Evolutionary conservation across 805 yeast species (phyloP).

Genomic region (Wilhelminamyces savonicus): DNA sequence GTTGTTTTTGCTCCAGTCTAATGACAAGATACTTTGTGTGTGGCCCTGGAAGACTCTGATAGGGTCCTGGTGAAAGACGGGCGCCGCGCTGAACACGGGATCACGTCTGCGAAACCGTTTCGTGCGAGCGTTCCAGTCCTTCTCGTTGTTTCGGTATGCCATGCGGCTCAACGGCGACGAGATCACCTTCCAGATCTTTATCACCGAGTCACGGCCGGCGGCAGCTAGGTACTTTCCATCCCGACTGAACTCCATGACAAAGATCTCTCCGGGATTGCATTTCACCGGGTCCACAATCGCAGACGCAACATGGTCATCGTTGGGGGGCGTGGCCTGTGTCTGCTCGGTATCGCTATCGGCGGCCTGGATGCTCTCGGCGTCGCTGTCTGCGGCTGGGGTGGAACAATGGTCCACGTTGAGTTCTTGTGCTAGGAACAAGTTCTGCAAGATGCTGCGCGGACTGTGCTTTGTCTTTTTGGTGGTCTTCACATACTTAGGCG

Average conservation of each 20-base stretch:
- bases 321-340: conserved; percentile 22
- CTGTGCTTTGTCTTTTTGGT: conserved; percentile 41
- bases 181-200: conserved; percentile 76
- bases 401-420: too few relatives aligned
- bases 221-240: conserved; percentile 84
- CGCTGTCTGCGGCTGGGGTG: conserved; percentile 4
- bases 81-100: conserved; percentile 46
- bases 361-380: conserved; percentile 2
- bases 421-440: conserved; percentile 65
- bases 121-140: not conserved
- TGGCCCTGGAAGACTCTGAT: conserved; percentile 59
- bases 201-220: conserved; percentile 69
- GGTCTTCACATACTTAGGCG: conserved; percentile 52
- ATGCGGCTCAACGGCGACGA: conserved; percentile 65
- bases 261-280: conserved; percentile 45
- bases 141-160: conserved; percentile 25
- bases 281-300: not conserved
- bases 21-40: conserved; percentile 57
- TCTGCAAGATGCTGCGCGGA: conserved; percentile 40
- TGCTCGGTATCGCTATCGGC: conserved; percentile 3
- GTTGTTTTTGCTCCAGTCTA: conserved; percentile 86
- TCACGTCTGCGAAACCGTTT: conserved; percentile 1
- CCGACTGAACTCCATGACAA: conserved; percentile 63
- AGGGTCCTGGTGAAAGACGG: conserved; percentile 72
- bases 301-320: conserved; percentile 4